phyloP scores from a whole-genome alignment of 2,329 filamentous ascomycete species.

The Teratosphaeria gauchensis region DNA sequence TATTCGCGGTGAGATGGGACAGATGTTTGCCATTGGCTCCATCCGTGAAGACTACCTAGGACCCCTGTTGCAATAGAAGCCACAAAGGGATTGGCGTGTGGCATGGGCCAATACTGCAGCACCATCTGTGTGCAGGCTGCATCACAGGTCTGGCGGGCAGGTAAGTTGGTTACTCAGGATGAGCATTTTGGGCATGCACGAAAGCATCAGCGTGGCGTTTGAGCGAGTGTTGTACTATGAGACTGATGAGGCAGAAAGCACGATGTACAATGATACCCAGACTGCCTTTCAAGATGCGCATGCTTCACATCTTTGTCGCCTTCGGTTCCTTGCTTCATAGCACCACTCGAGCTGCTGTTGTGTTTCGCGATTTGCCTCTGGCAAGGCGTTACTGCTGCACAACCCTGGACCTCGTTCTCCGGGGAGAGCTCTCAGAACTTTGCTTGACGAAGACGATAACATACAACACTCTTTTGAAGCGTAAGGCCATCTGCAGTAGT shows the following conservation, averaged over 20 bases:
- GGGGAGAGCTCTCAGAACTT: no score
- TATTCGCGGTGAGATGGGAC: conserved; percentile 82
- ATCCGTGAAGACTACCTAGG: conserved; percentile 63
- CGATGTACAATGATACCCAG: conserved; percentile 2
- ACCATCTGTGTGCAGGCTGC: neutral
- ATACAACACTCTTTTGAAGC: no score
- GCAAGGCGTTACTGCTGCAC: neutral
- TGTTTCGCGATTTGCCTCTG: neutral
- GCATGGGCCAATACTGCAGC: neutral
- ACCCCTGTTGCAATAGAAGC: neutral
- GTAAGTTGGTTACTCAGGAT: neutral
- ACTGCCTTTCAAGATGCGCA: neutral
- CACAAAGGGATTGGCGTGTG: neutral
- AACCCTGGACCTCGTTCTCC: neutral
- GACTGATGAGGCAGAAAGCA: neutral
- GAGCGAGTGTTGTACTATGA: neutral
- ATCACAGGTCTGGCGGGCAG: neutral
- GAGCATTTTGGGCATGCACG: neutral
- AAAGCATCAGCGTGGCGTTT: conserved; percentile 3
- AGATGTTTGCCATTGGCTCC: conserved; percentile 94
- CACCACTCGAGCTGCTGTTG: neutral
- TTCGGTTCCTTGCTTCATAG: neutral
- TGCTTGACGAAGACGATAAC: no score
- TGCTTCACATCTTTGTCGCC: neutral
- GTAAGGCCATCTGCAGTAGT: no score